phyloP scores from a whole-genome alignment of 148 eudicot genomes.

The Rhododendron griersonianum region DNA sequence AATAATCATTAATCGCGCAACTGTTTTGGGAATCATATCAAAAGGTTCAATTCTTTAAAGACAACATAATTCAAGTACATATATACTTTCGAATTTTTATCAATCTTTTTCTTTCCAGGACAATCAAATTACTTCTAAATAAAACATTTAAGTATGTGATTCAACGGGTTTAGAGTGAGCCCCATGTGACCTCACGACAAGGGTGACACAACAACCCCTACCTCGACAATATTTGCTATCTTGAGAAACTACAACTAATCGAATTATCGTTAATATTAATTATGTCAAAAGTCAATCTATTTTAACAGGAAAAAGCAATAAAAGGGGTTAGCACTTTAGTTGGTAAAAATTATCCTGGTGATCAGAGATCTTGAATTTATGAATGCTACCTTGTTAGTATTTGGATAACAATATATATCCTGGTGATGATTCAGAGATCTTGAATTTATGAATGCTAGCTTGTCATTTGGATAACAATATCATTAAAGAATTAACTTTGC shows the following conservation, averaged over 20 bases:
- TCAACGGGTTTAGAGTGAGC: neutral
- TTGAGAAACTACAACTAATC: neutral
- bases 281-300: neutral
- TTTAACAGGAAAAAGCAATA: neutral
- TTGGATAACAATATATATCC: neutral
- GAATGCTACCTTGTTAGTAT: too few species aligned
- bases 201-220: neutral
- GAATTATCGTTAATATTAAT: neutral
- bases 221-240: neutral
- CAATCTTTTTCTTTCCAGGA: neutral
- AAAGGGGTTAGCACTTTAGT: neutral
- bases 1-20: neutral
- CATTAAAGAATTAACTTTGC: neutral
- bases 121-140: neutral
- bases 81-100: neutral
- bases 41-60: neutral
- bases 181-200: neutral
- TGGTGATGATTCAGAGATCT: neutral
- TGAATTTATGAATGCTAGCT: neutral
- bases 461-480: neutral
- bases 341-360: neutral
- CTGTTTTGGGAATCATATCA: too few species aligned
- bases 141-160: neutral
- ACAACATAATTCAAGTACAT: neutral
- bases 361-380: neutral